Percentiles rank a stretch among this genome's conserved stretches.
Conservation (phyloP, 2,329 filamentous ascomycete genomes). For the Biscogniauxia sp. region DNA sequence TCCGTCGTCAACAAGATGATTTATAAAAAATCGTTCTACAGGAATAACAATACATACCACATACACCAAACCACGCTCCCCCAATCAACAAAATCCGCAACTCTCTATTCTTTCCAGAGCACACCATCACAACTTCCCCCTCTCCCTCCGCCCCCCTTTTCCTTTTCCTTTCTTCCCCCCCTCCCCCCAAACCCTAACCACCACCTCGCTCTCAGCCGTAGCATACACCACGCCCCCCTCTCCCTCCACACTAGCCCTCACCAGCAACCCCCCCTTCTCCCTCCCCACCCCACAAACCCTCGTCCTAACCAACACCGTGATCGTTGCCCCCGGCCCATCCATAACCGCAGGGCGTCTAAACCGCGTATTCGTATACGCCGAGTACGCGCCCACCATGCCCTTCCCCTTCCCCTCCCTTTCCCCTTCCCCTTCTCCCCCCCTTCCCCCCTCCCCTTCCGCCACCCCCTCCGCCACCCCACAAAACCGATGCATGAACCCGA, state of each 20-base stretch:
- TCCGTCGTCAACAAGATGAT: no score
- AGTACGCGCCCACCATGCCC: not conserved
- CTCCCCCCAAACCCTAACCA: not conserved
- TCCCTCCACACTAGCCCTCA: not conserved
- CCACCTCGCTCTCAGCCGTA: conserved; percentile 1
- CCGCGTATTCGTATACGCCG: conserved; percentile 3
- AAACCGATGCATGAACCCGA: conserved; percentile 5
- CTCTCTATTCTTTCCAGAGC: not conserved
- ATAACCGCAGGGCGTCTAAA: conserved; percentile 4
- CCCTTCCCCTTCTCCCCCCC: no score
- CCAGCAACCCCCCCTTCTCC: not conserved
- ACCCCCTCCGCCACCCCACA: no score
- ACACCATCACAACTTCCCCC: not conserved
- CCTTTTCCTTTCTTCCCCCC: not conserved
- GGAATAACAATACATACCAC: not conserved
- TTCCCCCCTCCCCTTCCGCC: no score
- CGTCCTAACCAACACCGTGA: conserved; percentile 4
- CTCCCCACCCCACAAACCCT: not conserved
- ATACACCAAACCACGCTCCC: not conserved
- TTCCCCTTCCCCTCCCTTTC: no score
- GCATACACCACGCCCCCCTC: conserved; percentile 3
- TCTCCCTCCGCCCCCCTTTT: conserved; percentile 2
- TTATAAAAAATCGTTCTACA: no score
- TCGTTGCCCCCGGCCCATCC: not conserved
- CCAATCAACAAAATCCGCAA: not conserved